Base-by-base conservation (phyloP, 371 early-diverging fungal genomes). In the Syncephalastrum racemosum region DNA sequence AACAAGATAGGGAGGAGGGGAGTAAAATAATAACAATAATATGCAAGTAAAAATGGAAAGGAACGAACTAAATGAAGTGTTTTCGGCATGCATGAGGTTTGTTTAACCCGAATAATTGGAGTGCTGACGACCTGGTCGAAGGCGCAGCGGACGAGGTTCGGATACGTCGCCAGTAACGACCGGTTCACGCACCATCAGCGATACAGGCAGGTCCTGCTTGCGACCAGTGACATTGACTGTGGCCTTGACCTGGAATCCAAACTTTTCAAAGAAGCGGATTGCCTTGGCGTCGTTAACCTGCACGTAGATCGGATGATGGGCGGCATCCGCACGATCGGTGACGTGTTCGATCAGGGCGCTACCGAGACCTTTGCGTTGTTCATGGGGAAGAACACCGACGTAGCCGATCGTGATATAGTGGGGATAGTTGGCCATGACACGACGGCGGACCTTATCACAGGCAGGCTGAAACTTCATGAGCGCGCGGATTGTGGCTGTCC, bases 241-340 rank as follows among this genome's bases (percentile, higher is more conserved):
- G 4, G 62, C 72, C n/a, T 65, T 58, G 18, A 61, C 43, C 2
- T 53, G 58, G 46, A 77, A 77, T 3, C 72, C 74, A 50, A 63
- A 61, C 12, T 57, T 50, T 47, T 79, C 70, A 64, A 86, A 83
- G 46, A 86, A 65, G 20, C 67, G 77, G 18, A 95, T 88, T 3
- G 93, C 90, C 55, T 93, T 92, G 84, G 90, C 85, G 62, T 95
- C 94, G 57, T 91, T 95, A 58, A 96, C 74, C 25, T 74, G 70
- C 10, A 68, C 74, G 42, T 67, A 95, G 13, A 93, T 90, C 0
- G 97, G 97, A 65, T 94, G 93, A 55, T 97, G 95, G 45, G 82
- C 83, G 2, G 80, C 71, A 61, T 98, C 96, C 43, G 77, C 77
- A 16, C 71, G 73, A 15, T 71, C 70, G 1, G 68, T 54, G n/a